Base-by-base conservation (phyloP, 2,329 filamentous ascomycete genomes). In the Xylariaceae sp. region DNA sequence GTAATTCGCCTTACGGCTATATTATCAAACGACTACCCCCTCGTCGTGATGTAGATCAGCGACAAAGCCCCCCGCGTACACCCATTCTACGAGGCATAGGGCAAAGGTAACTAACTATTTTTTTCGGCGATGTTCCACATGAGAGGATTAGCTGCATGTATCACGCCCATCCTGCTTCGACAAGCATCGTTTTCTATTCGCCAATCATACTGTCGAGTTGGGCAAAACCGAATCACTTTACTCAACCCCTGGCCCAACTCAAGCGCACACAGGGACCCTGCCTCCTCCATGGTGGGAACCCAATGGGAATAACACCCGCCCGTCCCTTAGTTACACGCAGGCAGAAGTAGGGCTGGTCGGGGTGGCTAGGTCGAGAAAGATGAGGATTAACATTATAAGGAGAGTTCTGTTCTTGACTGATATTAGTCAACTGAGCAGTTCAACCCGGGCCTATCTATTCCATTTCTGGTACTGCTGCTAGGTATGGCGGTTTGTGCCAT, bases 171-270 rank as follows among this genome's bases (percentile, higher is more conserved):
- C 32, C n/a, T 50, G 42, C 24, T 42, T 51, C 37, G 40, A 37
- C 33, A 20, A 47, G 32, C 21, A 29, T 40, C 27, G 6, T 21
- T 5, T 18, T 5, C 11, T 43, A 23, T 37, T 40, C 42, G 23
- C 50, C 55, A 57, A 57, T 57, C 20, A 45, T 13, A 24, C 47
- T 18, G 23, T 29, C 30, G 43, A 40, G 32, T 36, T 15, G 24
- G 42, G 37, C 32, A 39, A 11, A 36, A 23, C 47, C 33, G 46
- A 55, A 47, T 55, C 51, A 58, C 51, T 36, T 52, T 24, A 52
- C 24, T 26, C 30, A 2, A 26, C 16, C 24, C 43, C 43, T 47
- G 24, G 44, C 21, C 26, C 32, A 24, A 23, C 23, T 46, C 41
- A 37, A 47, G 36, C 33, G 41, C 24, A 39, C 43, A 32, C 26